A percentile compares a stretch with the other conserved stretches of the same genome.
These are phyloP conservation scores for Scheffersomyces titani DNA, from an alignment of 1,139 yeast species.

Conservation along the genomic window DNA sequence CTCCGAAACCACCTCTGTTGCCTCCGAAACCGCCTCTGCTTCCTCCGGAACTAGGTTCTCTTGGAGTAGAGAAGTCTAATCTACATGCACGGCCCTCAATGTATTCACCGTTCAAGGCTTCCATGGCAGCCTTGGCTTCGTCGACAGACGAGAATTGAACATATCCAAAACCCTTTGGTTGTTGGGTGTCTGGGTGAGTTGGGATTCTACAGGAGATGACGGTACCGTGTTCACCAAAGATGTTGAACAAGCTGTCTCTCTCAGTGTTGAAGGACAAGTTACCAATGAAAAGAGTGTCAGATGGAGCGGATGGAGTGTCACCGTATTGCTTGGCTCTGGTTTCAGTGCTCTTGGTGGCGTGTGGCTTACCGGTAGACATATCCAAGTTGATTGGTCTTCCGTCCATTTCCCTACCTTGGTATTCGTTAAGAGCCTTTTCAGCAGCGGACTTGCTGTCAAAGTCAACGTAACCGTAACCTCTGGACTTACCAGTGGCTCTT, in stretches of 20 bases:
- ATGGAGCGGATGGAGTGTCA: slow-evolving; percentile 86
- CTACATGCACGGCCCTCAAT: slow-evolving; percentile 93
- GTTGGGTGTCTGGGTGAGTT: slow-evolving; percentile 97
- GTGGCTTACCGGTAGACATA: slow-evolving; percentile 84
- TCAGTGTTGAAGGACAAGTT: slow-evolving; percentile 89
- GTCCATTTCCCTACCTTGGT: slow-evolving; percentile 92
- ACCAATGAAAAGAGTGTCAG: slow-evolving; percentile 94
- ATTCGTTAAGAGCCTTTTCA: slow-evolving; percentile 81
- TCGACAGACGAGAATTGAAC: slow-evolving; percentile 86
- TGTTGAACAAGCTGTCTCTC: slow-evolving; percentile 72
- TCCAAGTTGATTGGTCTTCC: slow-evolving; percentile 97
- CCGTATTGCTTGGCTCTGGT: slow-evolving; percentile 85
- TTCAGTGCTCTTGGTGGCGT: slow-evolving; percentile 43
- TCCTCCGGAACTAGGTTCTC: slow-evolving; percentile 40
- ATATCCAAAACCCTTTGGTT: slow-evolving; percentile 98
- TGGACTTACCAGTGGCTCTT: slow-evolving; percentile 87
- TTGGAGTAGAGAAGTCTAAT: slow-evolving; percentile 92
- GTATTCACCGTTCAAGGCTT: slow-evolving; percentile 84
- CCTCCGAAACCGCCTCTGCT: slow-evolving; percentile 26
- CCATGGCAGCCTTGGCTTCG: slow-evolving; percentile 88
- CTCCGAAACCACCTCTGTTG: slow-evolving; percentile 42
- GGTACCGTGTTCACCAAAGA: slow-evolving; percentile 76
- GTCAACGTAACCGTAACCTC: slow-evolving; percentile 98
- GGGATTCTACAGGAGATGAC: slow-evolving; percentile 92
- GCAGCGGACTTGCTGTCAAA: slow-evolving; percentile 77